phyloP scores from a whole-genome alignment of 352 stramenopile genomes.

The Pythium rhizo-oryzae region DNA sequence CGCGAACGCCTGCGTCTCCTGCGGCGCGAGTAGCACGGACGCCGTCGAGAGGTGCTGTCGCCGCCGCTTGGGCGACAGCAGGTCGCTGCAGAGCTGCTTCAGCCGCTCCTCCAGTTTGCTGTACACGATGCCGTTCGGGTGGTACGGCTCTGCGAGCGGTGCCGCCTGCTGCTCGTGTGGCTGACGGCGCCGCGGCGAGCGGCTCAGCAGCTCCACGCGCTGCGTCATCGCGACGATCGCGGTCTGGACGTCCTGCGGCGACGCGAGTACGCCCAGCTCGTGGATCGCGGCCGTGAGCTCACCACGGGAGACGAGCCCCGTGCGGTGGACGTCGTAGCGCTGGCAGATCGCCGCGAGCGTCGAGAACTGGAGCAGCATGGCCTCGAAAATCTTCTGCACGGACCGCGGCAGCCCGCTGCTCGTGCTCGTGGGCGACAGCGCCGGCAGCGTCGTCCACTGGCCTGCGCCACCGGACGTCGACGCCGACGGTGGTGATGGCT shows the following conservation, averaged over 20 bases:
- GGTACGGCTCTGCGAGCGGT: conserved; percentile 13
- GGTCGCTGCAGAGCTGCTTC: conserved; percentile 55
- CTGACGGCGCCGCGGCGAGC: background rate
- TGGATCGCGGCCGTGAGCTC: conserved; percentile 60
- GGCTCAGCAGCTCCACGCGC: conserved; percentile 20
- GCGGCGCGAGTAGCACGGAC: conserved; percentile 64
- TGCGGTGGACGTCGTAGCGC: conserved; percentile 45
- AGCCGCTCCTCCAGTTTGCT: conserved; percentile 46
- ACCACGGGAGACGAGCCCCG: conserved; percentile 40
- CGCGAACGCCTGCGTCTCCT: conserved; percentile 40
- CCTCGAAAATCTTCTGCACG: conserved; percentile 75
- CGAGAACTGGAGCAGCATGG: conserved; percentile 54
- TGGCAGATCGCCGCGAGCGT: conserved; percentile 52
- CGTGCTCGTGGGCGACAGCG: conserved; percentile 26
- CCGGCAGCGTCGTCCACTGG: conserved; percentile 34
- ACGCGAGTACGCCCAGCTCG: conserved; percentile 63
- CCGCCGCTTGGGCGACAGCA: conserved; percentile 69
- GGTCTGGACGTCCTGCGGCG: conserved; percentile 53
- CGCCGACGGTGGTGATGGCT: background rate
- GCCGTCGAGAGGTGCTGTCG: conserved; percentile 70
- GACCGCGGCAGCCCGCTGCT: conserved; percentile 33
- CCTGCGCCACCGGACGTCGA: background rate
- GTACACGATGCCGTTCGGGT: conserved; percentile 48
- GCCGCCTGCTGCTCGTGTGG: background rate
- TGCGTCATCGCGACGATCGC: conserved; percentile 52